These are phyloP conservation scores for Leonotis leonurus DNA, from an alignment of 257 asterid genomes.

Conservation along the genomic window DNA sequence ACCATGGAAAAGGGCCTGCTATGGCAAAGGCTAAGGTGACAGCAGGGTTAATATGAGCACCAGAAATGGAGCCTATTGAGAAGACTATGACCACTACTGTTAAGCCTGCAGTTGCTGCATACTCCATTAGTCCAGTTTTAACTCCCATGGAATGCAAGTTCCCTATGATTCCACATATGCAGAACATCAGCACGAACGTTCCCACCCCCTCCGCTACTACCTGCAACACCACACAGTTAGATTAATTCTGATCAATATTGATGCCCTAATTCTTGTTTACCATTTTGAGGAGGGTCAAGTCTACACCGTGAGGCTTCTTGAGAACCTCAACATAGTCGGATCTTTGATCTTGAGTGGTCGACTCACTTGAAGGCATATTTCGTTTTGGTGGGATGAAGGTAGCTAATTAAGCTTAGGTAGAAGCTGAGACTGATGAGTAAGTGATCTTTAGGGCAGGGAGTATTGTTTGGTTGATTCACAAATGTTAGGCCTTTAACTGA, in stretches of 20 bases:
- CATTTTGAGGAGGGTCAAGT: too few relatives aligned
- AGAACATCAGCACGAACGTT: constrained; percentile 57
- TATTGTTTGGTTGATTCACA: constrained; percentile 13
- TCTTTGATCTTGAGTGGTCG: too few relatives aligned
- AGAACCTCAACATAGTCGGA: too few relatives aligned
- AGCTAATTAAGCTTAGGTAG: too few relatives aligned
- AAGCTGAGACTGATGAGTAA: too few relatives aligned
- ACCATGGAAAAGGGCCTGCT: constrained; percentile 80
- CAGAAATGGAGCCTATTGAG: constrained; percentile 72
- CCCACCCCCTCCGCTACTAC: constrained; percentile 73
- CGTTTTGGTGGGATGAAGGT: too few relatives aligned
- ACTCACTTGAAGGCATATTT: too few relatives aligned
- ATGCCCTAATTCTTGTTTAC: too few relatives aligned
- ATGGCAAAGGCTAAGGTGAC: constrained; percentile 71
- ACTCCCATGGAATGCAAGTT: constrained; percentile 50
- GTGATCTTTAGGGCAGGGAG: too few relatives aligned
- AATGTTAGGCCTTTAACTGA: constrained; percentile 9
- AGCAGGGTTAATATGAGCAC: constrained; percentile 90
- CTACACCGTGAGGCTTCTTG: too few relatives aligned
- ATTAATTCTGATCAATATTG: too few relatives aligned
- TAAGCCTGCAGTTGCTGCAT: constrained; percentile 74
- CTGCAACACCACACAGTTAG: constrained; percentile 26
- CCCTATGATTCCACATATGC: constrained; percentile 64
- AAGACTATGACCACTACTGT: constrained; percentile 56
- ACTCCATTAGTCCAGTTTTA: constrained; percentile 52